Evolutionary conservation across 768 basidiomycete genomes (phyloP), one percentile per base, ranked within the genome.

Genomic region (Hericium rajendrae): DNA sequence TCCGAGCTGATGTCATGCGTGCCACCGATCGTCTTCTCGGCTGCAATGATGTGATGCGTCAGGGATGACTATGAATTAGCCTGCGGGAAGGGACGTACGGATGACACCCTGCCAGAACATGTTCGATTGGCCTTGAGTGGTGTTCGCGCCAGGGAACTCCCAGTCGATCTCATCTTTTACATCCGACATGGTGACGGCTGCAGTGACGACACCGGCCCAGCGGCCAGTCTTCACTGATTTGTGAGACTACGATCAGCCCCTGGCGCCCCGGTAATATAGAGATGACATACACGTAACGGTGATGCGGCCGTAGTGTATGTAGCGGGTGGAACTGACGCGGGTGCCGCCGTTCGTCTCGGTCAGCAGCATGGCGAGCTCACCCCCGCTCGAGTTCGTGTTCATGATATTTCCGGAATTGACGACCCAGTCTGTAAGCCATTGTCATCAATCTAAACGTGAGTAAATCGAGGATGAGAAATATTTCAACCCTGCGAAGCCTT

Each of bases 91-190:
- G 57, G 39, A 74, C 85, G 62, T 66, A 85, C 84, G 82, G 55
- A 88, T 79, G 54, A 75, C 55, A 28, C 85, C 85, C 66, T 87
- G 81, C 86, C 86, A 91, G 73, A 88, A 91, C 64, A 74, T 86
- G 67, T 93, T 93, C 40, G 82, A 84, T 71, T 94, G 91, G 9
- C 76, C 91, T 55, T 83, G 66, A 2, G 79, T 80, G 2, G 82
- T 84, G 18, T 70, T 65, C 49, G 73, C 73, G 6, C 88, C 87
- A 55, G 88, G 85, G 64, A 84, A 91, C 67, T 91, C 88, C 88
- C 90, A 91, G 61, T 92, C 89, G 53, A 92, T 88, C 67, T 91
- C 90, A 65, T 90, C 87, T 67, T 88, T 90, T 64, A 91, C 77
- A 61, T 85, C 81, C 16, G 71, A 73, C 91, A 92, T 92, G 5